A percentile compares a stretch with the other conserved stretches of the same genome.
Evolutionary conservation across 2,329 filamentous ascomycete genomes (phyloP).

Genomic region (Cadophora luteo-olivacea): DNA sequence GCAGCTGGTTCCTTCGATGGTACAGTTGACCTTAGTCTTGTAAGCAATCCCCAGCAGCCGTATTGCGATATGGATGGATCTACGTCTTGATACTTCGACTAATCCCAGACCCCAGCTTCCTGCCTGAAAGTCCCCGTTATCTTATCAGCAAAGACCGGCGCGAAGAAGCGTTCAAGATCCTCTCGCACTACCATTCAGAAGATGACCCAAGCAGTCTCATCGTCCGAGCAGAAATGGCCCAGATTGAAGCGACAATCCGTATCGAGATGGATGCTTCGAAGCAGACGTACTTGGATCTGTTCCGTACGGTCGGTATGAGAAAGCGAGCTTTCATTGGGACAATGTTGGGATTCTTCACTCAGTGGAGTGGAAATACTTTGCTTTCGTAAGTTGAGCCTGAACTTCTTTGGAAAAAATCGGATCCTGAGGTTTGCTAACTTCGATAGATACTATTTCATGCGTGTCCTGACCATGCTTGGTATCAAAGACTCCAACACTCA

Average conservation of each 20-base stretch:
- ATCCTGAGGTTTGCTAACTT: not conserved
- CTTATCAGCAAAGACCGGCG: conserved; percentile 62
- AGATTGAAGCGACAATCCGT: conserved; percentile 63
- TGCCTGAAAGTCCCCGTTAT: conserved; percentile 64
- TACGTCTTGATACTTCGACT: not conserved
- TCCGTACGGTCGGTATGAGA: conserved; percentile 57
- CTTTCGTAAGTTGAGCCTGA: conserved; percentile 46
- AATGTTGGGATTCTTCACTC: conserved; percentile 59
- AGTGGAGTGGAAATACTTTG: conserved; percentile 57
- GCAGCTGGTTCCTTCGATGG: conserved; percentile 43
- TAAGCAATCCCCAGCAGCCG: conserved; percentile 18
- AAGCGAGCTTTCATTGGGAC: conserved; percentile 54
- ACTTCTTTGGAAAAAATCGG: not conserved
- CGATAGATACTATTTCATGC: conserved; percentile 51
- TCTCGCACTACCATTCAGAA: conserved; percentile 60
- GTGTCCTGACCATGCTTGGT: conserved; percentile 55
- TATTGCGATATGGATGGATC: not conserved
- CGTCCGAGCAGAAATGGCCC: conserved; percentile 64
- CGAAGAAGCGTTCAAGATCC: conserved; percentile 61
- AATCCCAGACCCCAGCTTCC: conserved; percentile 42
- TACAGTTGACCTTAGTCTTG: conserved; percentile 36
- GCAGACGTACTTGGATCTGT: conserved; percentile 58
- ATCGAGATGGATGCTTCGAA: conserved; percentile 60
- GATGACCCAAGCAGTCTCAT: conserved; percentile 57
- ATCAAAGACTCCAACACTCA: conserved; percentile 41